Evolutionary conservation across 306 rosid species (phyloP).

Genomic region (cucumber (Cucumis sativus)): Cucumber_9930_V3 NC_026655.2:24942501-24943000

Average conservation of each 20-base stretch:
- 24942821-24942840: not conserved
- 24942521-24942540: too few species aligned
- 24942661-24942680: not conserved
- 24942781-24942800: too few species aligned
- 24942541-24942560: too few species aligned
- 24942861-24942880: not conserved
- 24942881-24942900: not conserved
- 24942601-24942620: not conserved
- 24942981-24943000: not conserved
- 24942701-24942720: not conserved
- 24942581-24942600: rapidly evolving
- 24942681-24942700: not conserved
- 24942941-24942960: not conserved
- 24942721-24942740: not conserved
- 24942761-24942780: not conserved
- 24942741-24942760: not conserved
- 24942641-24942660: not conserved
- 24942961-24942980: not conserved
- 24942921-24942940: not conserved
- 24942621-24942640: not conserved
- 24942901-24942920: not conserved
- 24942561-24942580: too few species aligned
- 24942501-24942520: too few species aligned
- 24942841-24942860: not conserved
- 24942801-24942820: not conserved